These are phyloP conservation scores for Psilocybe sp. DNA, from an alignment of 768 basidiomycete genomes.

Conservation along the genomic window DNA sequence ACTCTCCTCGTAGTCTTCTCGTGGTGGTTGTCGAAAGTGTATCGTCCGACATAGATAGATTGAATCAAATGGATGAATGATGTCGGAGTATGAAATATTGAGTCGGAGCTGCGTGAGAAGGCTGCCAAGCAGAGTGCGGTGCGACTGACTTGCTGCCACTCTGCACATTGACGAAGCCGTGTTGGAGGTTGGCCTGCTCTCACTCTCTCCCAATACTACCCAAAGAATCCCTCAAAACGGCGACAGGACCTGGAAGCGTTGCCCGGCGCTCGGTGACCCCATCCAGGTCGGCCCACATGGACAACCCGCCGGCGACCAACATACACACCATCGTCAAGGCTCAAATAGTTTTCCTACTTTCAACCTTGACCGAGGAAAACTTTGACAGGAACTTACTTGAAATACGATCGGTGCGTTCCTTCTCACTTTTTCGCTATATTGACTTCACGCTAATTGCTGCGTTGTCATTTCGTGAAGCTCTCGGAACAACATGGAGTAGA, in stretches of 20 bases:
- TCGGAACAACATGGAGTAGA: conserved; percentile 96
- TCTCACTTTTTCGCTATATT: conserved; percentile 11
- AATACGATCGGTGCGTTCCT: conserved; percentile 81
- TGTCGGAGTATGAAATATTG: conserved; percentile 28
- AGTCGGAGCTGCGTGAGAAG: too few relatives aligned
- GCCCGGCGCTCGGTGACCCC: conserved; percentile 71
- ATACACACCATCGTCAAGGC: conserved; percentile 93
- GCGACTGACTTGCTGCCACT: conserved; percentile 31
- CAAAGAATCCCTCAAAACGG: conserved; percentile 58
- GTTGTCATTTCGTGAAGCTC: conserved; percentile 51
- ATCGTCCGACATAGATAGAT: too few relatives aligned
- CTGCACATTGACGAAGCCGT: conserved; percentile 39
- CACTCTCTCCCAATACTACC: conserved; percentile 36
- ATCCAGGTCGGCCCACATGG: conserved; percentile 84
- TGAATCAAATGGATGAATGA: too few relatives aligned
- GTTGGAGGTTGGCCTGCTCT: conserved; percentile 39
- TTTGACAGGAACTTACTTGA: conserved; percentile 92
- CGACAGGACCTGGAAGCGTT: conserved; percentile 68
- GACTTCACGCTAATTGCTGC: conserved; percentile 2
- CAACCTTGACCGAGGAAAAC: conserved; percentile 95
- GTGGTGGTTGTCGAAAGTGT: conserved; percentile 32
- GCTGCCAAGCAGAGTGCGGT: conserved; percentile 20
- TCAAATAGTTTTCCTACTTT: conserved; percentile 96
- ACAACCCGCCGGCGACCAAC: conserved; percentile 80
- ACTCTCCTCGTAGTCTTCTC: conserved; percentile 43